Evolutionary conservation across 306 rosid species (phyloP).

Genomic region (Arachis stenosperma): DNA sequence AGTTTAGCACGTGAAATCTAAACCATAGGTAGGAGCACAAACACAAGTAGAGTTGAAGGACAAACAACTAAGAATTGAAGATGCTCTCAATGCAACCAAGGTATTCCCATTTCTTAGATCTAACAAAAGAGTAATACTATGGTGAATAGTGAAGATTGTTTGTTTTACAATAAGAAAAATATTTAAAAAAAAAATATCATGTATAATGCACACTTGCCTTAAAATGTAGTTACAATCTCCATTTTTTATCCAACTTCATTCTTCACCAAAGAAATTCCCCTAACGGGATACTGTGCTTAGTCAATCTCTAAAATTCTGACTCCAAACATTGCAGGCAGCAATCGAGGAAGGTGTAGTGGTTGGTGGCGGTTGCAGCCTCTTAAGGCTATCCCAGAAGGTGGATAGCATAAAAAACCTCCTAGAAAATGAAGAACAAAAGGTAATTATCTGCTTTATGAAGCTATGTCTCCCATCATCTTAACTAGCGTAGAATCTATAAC

Average conservation of each 20-base stretch:
- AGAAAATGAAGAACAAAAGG: conserved; percentile 89
- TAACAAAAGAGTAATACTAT: background rate
- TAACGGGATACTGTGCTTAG: too few species aligned
- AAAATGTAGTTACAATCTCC: too few species aligned
- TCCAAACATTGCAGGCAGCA: conserved; percentile 66
- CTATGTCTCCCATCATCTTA: conserved; percentile 10
- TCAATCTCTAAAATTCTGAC: conserved; percentile 28
- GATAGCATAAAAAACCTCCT: conserved; percentile 66
- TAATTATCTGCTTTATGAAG: conserved; percentile 31
- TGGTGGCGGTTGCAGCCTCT: conserved; percentile 95
- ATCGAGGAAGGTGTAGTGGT: conserved; percentile 96
- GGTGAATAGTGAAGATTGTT: too few species aligned
- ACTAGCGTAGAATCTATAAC: background rate
- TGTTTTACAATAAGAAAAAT: too few species aligned
- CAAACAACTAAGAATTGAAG: conserved; percentile 85
- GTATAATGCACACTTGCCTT: too few species aligned
- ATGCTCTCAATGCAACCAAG: conserved; percentile 92
- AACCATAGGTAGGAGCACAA: conserved; percentile 89
- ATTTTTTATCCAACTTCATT: too few species aligned
- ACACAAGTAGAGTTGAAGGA: conserved; percentile 95
- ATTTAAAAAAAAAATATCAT: too few species aligned
- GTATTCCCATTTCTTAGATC: conserved; percentile 46
- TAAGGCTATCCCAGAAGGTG: conserved; percentile 74
- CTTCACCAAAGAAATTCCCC: too few species aligned
- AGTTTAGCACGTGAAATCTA: conserved; percentile 30